These are phyloP conservation scores for Hypoxylon sp. DNA, from an alignment of 2,329 filamentous ascomycete species.

Conservation along the genomic window DNA sequence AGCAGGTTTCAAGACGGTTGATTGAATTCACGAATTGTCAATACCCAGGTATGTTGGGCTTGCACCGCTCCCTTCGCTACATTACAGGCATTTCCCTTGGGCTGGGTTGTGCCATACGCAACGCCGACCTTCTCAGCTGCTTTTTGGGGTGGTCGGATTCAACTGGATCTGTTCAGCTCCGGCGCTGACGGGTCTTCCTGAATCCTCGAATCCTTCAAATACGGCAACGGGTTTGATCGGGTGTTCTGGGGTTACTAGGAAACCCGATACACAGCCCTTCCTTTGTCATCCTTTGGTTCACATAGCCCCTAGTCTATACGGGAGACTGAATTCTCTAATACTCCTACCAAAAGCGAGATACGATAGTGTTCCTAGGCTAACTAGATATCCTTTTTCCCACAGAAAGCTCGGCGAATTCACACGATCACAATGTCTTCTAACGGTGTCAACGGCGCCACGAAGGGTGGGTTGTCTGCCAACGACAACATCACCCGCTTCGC, in stretches of 20 bases:
- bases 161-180: constrained; percentile 21
- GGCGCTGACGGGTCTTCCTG: constrained; percentile 19
- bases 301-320: constrained; percentile 2
- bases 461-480: constrained; percentile 80
- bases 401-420: constrained; percentile 37
- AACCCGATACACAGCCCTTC: constrained; percentile 15
- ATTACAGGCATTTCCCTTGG: constrained; percentile 1
- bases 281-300: constrained; percentile 5
- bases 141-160: constrained; percentile 11
- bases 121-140: constrained; percentile 4
- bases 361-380: constrained; percentile 26
- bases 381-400: constrained; percentile 14
- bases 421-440: constrained; percentile 68
- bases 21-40: constrained; percentile 15
- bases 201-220: constrained; percentile 32
- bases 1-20: constrained; percentile 29
- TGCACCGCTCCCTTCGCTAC: constrained; percentile 12
- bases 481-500: constrained; percentile 99
- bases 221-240: constrained; percentile 12
- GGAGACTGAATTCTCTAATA: constrained; percentile 2
- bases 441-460: constrained; percentile 64
- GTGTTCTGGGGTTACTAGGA: constrained; percentile 6
- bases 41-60: constrained; percentile 35
- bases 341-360: constrained; percentile 8
- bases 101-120: constrained; percentile 7